Percentiles rank a stretch among this genome's conserved stretches.
phyloP scores from a whole-genome alignment of 1,284 basidiomycete species.

The Malassezia yamatoensis region DNA sequence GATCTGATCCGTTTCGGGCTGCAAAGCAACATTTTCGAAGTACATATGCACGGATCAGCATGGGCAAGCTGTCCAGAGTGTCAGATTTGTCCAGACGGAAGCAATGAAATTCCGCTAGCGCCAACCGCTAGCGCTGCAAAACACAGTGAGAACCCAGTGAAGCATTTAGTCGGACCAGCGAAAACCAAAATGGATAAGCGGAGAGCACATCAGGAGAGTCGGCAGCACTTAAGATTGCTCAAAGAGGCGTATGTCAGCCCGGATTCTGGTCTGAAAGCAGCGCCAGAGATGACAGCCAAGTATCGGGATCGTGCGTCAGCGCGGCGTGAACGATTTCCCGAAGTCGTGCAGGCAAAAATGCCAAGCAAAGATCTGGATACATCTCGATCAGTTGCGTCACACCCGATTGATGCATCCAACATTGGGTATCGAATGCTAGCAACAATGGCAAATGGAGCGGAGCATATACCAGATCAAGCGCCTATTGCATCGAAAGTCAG shows the following conservation, averaged over 20 bases:
- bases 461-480: neutral
- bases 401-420: constrained; percentile 2
- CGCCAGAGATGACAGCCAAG: neutral
- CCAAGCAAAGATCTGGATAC: neutral
- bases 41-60: constrained; percentile 11
- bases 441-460: constrained; percentile 4
- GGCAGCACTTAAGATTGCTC: constrained; percentile 3
- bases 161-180: neutral
- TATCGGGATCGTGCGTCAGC: constrained; percentile 16
- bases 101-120: constrained; percentile 12
- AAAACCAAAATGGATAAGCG: neutral
- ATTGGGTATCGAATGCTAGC: constrained; percentile 11
- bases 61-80: constrained; percentile 12
- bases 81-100: constrained; percentile 4
- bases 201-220: neutral
- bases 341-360: no score
- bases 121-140: neutral
- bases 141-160: neutral
- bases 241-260: constrained; percentile 4
- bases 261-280: neutral
- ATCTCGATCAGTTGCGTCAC: neutral
- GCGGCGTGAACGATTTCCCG: constrained; percentile 5
- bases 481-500: constrained; percentile 8
- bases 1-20: constrained; percentile 17
- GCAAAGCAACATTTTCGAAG: constrained; percentile 15